Evolutionary conservation across 2,329 filamentous ascomycete genomes (phyloP), one percentile per base, ranked within the genome.

Genomic region (Pseudohalonectria lignicola): DNA sequence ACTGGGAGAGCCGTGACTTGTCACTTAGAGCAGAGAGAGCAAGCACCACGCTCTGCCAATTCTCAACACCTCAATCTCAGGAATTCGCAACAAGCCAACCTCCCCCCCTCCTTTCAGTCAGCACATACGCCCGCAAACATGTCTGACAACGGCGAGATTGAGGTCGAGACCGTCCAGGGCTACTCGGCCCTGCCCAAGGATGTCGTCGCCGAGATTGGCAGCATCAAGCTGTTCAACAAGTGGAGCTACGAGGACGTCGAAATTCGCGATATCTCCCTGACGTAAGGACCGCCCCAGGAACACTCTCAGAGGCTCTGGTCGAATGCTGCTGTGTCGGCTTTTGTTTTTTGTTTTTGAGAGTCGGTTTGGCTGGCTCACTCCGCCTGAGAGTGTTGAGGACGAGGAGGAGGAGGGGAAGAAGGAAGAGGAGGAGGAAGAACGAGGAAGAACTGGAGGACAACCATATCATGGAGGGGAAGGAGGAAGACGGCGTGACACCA

Each of bases 211-310:
- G 86, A 94, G 73, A 80, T 92, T 70, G 88, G 87, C 69, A 82
- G 76, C 71, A 76, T 92, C 67, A 94, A 94, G 82, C 79, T 94
- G 59, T 94, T 94, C 51, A 52, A 92, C 82, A 94, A 93, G 73
- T 94, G 88, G 71, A 69, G 71, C 71, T 98, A 96, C 73, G 92
- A 92, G 66, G 86, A 96, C 81, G 90, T 98, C 63, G 92, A 98
- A 79, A 92, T 98, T 71, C 82, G 90, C 69, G 92, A 98, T 67
- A 96, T 98, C 74, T 98, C 92, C 60, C 78, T 98, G 74, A 96
- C 90, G 92, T 98, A 93, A 74, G 86, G 66, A 56, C 33, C 25
- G n/a, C 4, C 29, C 15, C 13, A 34, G 8, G 28, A 7, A 23
- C 10, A 35, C 13, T 15, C 16, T 34, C 28, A 13, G n/a, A n/a